A percentile compares a stretch with the other conserved stretches of the same genome.
These are phyloP conservation scores for Schizothecium vesticola DNA, from an alignment of 495 filamentous ascomycete species.

Conservation along the genomic window DNA sequence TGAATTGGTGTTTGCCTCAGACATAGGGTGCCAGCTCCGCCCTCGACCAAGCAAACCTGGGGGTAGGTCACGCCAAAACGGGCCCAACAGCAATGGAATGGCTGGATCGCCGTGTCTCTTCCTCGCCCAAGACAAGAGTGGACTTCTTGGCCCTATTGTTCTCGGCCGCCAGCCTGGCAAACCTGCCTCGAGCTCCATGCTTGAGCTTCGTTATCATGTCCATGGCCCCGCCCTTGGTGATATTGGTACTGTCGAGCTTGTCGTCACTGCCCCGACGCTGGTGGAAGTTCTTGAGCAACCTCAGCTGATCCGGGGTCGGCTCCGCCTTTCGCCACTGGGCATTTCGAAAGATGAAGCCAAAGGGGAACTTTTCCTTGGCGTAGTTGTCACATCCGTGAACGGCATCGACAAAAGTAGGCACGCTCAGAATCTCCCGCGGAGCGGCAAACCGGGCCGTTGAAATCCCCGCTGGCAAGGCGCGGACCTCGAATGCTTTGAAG, in stretches of 20 bases:
- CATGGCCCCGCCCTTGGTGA: constrained; percentile 76
- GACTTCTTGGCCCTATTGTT: constrained; percentile 43
- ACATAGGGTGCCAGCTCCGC: background rate
- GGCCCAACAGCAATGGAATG: constrained; percentile 66
- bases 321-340: constrained; percentile 62
- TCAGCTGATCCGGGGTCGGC: constrained; percentile 64
- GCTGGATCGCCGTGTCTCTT: constrained; percentile 37
- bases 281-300: constrained; percentile 61
- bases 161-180: constrained; percentile 46
- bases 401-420: constrained; percentile 59
- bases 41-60: background rate
- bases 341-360: constrained; percentile 49
- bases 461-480: constrained; percentile 28
- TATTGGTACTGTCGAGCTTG: constrained; percentile 44
- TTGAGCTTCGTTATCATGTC: constrained; percentile 94
- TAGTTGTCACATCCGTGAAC: constrained; percentile 81
- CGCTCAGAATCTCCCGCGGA: constrained; percentile 59
- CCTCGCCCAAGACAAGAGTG: constrained; percentile 36
- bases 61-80: constrained; percentile 11
- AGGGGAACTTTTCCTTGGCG: constrained; percentile 57
- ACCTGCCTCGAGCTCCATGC: constrained; percentile 71
- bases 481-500: constrained; percentile 36
- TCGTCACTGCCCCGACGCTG: constrained; percentile 41
- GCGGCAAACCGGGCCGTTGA: constrained; percentile 55
- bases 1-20: background rate